Conservation (phyloP, 176 grass and related monocot species). For the Rhynchospora tenuis region DNA sequence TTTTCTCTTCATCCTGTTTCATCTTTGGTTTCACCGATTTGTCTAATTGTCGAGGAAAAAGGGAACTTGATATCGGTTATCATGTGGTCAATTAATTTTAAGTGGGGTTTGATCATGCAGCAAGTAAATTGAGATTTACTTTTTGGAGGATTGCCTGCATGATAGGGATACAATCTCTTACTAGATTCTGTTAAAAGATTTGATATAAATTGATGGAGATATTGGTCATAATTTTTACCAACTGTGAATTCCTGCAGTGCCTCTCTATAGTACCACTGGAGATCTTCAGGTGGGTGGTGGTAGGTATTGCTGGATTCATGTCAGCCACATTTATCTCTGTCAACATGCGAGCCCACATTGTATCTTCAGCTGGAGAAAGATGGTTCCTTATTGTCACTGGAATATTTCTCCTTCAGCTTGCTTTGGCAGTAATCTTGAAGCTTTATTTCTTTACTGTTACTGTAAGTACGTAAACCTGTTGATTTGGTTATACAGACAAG, state of each 20-base stretch:
- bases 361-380: conserved; percentile 68
- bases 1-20: not conserved
- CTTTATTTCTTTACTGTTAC: conserved; percentile 97
- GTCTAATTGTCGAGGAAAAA: not conserved
- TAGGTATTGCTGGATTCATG: conserved; percentile 81
- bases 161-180: no score
- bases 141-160: not conserved
- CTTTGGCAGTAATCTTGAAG: conserved; percentile 80
- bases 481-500: not conserved
- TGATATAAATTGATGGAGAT: not conserved
- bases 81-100: not conserved
- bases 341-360: conserved; percentile 82
- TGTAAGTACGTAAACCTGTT: conserved; percentile 29
- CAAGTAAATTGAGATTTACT: not conserved
- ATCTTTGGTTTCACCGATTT: not conserved
- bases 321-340: conserved; percentile 93
- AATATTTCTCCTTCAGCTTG: conserved; percentile 94
- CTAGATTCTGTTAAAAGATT: not conserved
- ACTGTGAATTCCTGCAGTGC: conserved; percentile 35
- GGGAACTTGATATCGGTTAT: not conserved
- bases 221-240: not conserved
- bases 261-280: conserved; percentile 90
- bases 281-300: conserved; percentile 98
- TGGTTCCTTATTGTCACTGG: conserved; percentile 87
- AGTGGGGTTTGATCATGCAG: not conserved